Conservation (phyloP, 352 stramenopile genomes). For the Phytopythium helicoides region DNA sequence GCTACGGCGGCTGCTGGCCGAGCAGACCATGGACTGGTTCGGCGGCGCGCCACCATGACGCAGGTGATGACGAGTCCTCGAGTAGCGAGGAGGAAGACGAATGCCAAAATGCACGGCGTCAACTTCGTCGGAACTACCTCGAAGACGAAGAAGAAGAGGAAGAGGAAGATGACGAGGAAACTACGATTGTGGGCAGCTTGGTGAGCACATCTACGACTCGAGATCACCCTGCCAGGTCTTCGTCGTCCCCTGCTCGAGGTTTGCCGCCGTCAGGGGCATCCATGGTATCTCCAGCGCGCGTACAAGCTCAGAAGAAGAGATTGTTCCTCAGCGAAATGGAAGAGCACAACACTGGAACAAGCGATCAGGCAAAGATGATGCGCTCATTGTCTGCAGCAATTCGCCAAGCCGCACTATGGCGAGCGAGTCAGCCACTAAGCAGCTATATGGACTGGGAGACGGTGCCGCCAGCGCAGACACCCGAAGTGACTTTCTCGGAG, state of each 20-base stretch:
- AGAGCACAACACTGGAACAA: slow-evolving; percentile 50
- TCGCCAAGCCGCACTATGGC: slow-evolving; percentile 75
- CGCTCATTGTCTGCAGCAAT: slow-evolving; percentile 74
- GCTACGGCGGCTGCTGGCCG: slow-evolving; percentile 66
- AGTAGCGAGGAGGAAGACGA: slow-evolving; percentile 73
- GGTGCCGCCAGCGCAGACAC: slow-evolving; percentile 47
- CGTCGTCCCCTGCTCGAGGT: no score
- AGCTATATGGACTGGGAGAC: slow-evolving; percentile 68
- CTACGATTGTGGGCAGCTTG: slow-evolving; percentile 75
- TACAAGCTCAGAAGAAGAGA: slow-evolving; percentile 17
- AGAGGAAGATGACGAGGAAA: slow-evolving; percentile 77
- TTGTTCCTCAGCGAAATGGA: slow-evolving; percentile 76
- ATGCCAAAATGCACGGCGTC: slow-evolving; percentile 18
- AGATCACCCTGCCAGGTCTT: slow-evolving; percentile 25
- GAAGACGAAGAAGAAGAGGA: slow-evolving; percentile 51
- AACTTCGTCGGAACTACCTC: slow-evolving; percentile 41
- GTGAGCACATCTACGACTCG: slow-evolving; percentile 64
- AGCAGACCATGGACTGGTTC: slow-evolving; percentile 56
- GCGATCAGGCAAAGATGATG: slow-evolving; percentile 66
- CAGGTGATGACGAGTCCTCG: slow-evolving; percentile 54
- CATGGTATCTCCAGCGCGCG: slow-evolving; percentile 6
- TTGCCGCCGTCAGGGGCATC: slow-evolving; percentile 7
- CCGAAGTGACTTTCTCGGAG: slow-evolving; percentile 74
- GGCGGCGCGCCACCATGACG: slow-evolving; percentile 19
- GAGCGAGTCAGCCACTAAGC: slow-evolving; percentile 66